A percentile compares a stretch with the other conserved stretches of the same genome.
phyloP scores from a whole-genome alignment of 306 rosid species.

The Purshia tridentata region DNA sequence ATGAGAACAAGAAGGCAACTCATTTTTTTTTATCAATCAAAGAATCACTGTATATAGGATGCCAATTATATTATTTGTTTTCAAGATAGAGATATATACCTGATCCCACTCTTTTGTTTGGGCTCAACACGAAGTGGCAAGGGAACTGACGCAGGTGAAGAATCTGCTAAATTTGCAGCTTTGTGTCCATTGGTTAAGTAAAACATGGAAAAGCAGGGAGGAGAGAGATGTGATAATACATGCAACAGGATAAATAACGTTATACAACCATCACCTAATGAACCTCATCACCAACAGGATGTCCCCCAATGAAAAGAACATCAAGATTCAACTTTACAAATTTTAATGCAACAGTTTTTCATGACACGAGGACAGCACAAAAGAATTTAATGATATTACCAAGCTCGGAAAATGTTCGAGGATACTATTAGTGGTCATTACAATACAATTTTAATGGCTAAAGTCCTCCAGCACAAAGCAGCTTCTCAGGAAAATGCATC shows the following conservation, averaged over 20 bases:
- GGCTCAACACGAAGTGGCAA: constrained; percentile 91
- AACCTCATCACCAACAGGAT: neutral
- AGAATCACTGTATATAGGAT: neutral
- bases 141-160: constrained; percentile 80
- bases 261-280: neutral
- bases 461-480: neutral
- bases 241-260: neutral
- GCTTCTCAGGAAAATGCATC: neutral
- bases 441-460: neutral
- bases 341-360: neutral
- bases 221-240: neutral
- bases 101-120: constrained; percentile 89
- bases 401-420: neutral
- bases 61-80: neutral
- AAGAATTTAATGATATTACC: neutral
- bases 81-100: constrained; percentile 42
- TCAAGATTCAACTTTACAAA: neutral
- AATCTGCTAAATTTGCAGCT: constrained; percentile 91
- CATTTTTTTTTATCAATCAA: neutral
- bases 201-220: constrained; percentile 17
- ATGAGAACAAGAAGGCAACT: neutral
- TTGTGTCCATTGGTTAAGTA: constrained; percentile 67
- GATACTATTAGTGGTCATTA: neutral
- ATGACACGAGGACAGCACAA: neutral
- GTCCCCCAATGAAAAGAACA: neutral